phyloP scores from a whole-genome alignment of 805 yeast genomes.

The Candida yuanshanica region DNA sequence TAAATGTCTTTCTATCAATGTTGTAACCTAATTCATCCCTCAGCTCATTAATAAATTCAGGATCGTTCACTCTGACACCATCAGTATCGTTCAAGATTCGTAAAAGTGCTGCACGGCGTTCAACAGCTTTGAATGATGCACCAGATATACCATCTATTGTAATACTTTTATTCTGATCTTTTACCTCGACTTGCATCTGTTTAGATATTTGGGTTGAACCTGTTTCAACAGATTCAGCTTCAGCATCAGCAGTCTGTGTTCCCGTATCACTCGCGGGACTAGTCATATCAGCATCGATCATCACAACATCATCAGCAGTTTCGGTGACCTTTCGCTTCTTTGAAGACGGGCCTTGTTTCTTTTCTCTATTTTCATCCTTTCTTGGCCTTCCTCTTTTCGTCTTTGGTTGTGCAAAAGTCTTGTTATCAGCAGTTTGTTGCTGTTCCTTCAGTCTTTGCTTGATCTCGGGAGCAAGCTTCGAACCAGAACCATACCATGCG shows the following conservation, averaged over 20 bases:
- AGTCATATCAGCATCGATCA: too few species aligned
- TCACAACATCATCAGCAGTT: background rate
- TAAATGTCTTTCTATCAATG: slow-evolving; percentile 51
- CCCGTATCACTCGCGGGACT: too few species aligned
- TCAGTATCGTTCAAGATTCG: slow-evolving; percentile 35
- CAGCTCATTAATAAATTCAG: slow-evolving; percentile 32
- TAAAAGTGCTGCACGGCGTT: slow-evolving; percentile 39
- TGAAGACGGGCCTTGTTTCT: slow-evolving; percentile 6
- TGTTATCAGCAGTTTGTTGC: background rate
- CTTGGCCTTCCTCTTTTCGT: slow-evolving; percentile 23
- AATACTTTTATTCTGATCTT: too few species aligned
- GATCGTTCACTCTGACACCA: slow-evolving; percentile 43
- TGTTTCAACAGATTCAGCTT: too few species aligned
- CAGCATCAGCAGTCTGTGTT: too few species aligned
- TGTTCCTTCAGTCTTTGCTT: slow-evolving; percentile 2
- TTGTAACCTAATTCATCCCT: slow-evolving; percentile 37
- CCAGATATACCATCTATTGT: slow-evolving; percentile 31
- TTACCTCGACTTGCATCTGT: too few species aligned
- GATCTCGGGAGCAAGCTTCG: slow-evolving; percentile 2
- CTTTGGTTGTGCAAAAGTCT: slow-evolving; percentile 4
- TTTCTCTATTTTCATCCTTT: slow-evolving; percentile 19
- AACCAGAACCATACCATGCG: slow-evolving; percentile 13
- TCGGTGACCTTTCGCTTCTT: slow-evolving; percentile 1
- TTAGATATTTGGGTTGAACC: too few species aligned
- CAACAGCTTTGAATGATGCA: slow-evolving; percentile 37